These are phyloP conservation scores for Claviceps africana DNA, from an alignment of 2,329 filamentous ascomycete genomes.

Conservation along the genomic window DNA sequence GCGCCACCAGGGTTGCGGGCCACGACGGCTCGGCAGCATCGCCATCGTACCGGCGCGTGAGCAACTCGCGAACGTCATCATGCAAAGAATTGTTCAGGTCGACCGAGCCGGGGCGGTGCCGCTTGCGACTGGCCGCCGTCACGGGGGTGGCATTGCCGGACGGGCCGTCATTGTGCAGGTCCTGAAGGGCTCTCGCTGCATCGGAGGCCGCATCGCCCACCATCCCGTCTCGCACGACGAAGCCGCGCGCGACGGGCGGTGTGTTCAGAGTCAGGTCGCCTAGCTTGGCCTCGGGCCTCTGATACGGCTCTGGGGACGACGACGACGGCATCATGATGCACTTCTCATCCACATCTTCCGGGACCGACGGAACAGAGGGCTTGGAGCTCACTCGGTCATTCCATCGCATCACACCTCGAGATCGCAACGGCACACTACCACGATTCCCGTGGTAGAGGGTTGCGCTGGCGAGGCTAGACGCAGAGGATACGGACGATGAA, in stretches of 20 bases:
- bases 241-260: constrained; percentile 29
- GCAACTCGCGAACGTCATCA: constrained; percentile 52
- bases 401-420: constrained; percentile 43
- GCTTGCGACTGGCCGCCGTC: constrained; percentile 35
- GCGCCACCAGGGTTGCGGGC: constrained; percentile 23
- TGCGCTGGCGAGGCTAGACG: constrained; percentile 47
- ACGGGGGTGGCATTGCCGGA: constrained; percentile 22
- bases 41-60: constrained; percentile 25
- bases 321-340: constrained; percentile 35
- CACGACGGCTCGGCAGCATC: constrained; percentile 16
- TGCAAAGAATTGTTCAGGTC: constrained; percentile 49
- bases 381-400: constrained; percentile 41
- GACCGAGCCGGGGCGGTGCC: constrained; percentile 43
- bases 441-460: constrained; percentile 27
- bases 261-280: constrained; percentile 35
- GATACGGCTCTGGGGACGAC: constrained; percentile 44
- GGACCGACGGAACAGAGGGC: constrained; percentile 41
- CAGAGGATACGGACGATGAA: constrained; percentile 51
- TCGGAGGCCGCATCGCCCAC: constrained; percentile 31
- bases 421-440: constrained; percentile 47
- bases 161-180: constrained; percentile 41
- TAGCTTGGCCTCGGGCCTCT: constrained; percentile 37
- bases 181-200: constrained; percentile 44
- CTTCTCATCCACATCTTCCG: constrained; percentile 39
- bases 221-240: constrained; percentile 29